Percentiles rank a stretch among this genome's conserved stretches.
These are phyloP conservation scores for Aspergillus pseudoviridinutans DNA, from an alignment of 2,329 filamentous ascomycete genomes.

Conservation along the genomic window DNA sequence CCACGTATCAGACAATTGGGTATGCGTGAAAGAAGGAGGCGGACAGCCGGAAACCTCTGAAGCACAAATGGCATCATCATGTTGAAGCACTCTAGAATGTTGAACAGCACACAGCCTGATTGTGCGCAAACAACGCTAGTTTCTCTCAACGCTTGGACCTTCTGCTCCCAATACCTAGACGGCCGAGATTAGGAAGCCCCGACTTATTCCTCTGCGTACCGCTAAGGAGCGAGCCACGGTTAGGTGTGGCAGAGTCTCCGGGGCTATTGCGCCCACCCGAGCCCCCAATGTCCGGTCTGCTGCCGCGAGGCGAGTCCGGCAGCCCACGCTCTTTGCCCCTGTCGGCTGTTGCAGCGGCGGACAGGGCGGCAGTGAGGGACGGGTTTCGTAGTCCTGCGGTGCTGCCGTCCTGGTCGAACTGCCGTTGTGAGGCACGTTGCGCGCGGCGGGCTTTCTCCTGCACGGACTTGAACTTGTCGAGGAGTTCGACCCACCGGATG, in stretches of 20 bases:
- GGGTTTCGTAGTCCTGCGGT: slow-evolving; percentile 38
- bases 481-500: slow-evolving; percentile 86
- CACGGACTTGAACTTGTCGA: slow-evolving; percentile 90
- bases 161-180: slow-evolving; percentile 66
- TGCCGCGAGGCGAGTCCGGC: slow-evolving; percentile 27
- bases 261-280: slow-evolving; percentile 34
- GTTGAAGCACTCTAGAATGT: not conserved
- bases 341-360: slow-evolving; percentile 24
- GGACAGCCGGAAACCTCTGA: too few relatives aligned
- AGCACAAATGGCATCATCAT: not conserved
- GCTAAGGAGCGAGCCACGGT: slow-evolving; percentile 26
- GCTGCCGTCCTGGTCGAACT: slow-evolving; percentile 51
- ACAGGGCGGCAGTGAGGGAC: slow-evolving; percentile 29
- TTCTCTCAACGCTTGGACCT: slow-evolving; percentile 41
- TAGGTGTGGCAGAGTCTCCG: slow-evolving; percentile 13
- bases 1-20: too few relatives aligned
- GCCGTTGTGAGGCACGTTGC: slow-evolving; percentile 51
- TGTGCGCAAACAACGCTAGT: not conserved
- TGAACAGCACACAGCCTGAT: not conserved
- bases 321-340: slow-evolving; percentile 30
- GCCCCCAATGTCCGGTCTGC: slow-evolving; percentile 12
- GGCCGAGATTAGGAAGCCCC: slow-evolving; percentile 65
- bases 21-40: too few relatives aligned
- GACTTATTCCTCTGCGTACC: slow-evolving; percentile 56
- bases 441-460: slow-evolving; percentile 78